Evolutionary conservation across 2,329 filamentous ascomycete genomes (phyloP).

Genomic region (Cercospora canescens): DNA sequence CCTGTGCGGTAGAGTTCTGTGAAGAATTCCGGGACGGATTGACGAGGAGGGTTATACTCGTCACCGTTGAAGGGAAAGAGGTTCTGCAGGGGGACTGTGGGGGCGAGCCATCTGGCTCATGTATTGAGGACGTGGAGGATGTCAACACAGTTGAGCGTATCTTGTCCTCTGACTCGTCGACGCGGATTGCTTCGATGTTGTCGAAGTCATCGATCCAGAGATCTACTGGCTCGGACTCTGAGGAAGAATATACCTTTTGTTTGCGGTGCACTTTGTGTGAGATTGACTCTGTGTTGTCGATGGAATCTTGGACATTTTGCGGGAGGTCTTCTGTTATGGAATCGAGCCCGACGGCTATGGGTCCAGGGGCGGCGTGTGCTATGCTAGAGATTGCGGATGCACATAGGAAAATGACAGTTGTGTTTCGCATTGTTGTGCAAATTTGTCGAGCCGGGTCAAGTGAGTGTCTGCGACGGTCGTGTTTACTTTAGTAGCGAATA

Average conservation of each 20-base stretch:
- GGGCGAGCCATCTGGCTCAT: background rate
- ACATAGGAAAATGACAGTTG: background rate
- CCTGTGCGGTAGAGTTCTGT: background rate
- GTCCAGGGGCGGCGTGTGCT: background rate
- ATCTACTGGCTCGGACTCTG: slow-evolving; percentile 1
- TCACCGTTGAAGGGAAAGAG: background rate
- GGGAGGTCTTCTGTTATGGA: slow-evolving; percentile 1
- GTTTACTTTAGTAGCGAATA: background rate
- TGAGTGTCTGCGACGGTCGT: no score
- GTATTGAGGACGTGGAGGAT: background rate
- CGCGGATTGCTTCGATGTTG: slow-evolving; percentile 8
- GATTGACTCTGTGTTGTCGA: background rate
- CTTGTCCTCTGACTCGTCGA: background rate
- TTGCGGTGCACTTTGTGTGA: background rate
- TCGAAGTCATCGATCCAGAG: slow-evolving; percentile 17
- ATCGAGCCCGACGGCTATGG: background rate
- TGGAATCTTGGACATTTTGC: background rate
- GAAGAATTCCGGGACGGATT: background rate
- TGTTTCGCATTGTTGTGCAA: background rate
- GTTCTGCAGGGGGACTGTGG: background rate
- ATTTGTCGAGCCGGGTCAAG: no score
- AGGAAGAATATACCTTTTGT: background rate
- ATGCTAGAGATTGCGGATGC: background rate
- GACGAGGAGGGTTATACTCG: background rate
- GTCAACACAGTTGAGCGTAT: background rate